phyloP scores from a whole-genome alignment of 257 asterid genomes.

The Perilla frutescens region DNA sequence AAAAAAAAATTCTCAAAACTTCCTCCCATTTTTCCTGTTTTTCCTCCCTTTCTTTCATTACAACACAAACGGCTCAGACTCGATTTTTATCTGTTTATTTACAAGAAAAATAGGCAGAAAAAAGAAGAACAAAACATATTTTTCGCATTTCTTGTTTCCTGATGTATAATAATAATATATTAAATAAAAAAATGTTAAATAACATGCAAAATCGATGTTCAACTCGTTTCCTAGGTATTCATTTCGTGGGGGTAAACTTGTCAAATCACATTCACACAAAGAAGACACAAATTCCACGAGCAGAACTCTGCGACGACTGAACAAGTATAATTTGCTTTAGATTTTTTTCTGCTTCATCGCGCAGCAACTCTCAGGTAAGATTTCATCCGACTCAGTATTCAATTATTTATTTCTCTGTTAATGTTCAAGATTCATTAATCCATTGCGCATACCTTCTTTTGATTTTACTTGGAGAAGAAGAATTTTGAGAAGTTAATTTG shows the following conservation, averaged over 20 bases:
- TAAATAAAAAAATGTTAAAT: too few species aligned
- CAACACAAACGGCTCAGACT: too few species aligned
- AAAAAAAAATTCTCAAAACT: too few species aligned
- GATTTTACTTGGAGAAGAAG: neutral
- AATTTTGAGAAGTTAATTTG: neutral
- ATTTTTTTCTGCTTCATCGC: conserved; percentile 31
- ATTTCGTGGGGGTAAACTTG: neutral
- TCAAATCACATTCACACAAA: neutral
- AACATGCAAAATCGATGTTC: too few species aligned
- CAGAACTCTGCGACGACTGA: conserved; percentile 11
- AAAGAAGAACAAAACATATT: too few species aligned
- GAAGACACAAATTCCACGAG: neutral
- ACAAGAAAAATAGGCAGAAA: too few species aligned
- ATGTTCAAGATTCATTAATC: conserved; percentile 8
- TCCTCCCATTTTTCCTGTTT: too few species aligned
- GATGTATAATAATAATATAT: too few species aligned
- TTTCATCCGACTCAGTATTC: conserved; percentile 7
- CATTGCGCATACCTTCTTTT: neutral
- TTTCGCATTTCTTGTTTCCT: too few species aligned
- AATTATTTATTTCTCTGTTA: neutral
- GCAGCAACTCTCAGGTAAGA: conserved; percentile 32
- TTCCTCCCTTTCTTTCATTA: too few species aligned
- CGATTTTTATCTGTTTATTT: too few species aligned
- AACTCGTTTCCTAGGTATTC: neutral
- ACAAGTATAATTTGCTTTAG: conserved; percentile 9